These are phyloP conservation scores for Mrakia gelida DNA, from an alignment of 768 basidiomycete genomes.

Conservation along the genomic window DNA sequence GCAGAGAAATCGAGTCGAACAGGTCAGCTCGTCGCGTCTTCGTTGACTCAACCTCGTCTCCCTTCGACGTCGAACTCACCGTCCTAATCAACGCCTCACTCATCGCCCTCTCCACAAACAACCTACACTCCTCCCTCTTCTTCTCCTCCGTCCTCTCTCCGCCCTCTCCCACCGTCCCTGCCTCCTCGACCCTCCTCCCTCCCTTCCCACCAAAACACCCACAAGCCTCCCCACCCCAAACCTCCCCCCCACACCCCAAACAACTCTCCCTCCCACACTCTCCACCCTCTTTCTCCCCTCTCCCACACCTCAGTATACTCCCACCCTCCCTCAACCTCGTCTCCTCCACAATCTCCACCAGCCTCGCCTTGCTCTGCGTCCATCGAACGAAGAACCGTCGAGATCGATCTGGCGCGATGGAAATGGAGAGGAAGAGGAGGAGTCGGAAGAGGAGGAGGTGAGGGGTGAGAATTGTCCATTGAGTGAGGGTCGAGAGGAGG, in stretches of 20 bases:
- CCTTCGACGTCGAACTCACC: not conserved
- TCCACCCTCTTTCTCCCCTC: not conserved
- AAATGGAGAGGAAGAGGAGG: constrained; percentile 1
- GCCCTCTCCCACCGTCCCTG: not conserved
- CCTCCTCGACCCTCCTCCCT: not conserved
- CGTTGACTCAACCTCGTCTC: not conserved
- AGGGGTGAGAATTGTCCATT: not conserved
- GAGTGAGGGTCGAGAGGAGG: not conserved
- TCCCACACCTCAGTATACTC: constrained; percentile 7
- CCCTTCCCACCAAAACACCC: not conserved
- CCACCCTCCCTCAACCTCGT: not conserved
- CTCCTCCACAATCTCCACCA: not conserved
- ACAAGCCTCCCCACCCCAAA: constrained; percentile 24
- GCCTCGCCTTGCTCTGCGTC: not conserved
- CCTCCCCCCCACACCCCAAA: constrained; percentile 20
- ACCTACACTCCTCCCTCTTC: constrained; percentile 30
- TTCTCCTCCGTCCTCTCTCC: constrained; percentile 12
- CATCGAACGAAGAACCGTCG: not conserved
- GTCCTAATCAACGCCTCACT: constrained; percentile 26
- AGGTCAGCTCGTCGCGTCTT: not conserved
- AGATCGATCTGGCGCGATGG: not conserved
- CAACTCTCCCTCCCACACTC: constrained; percentile 28
- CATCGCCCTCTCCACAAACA: constrained; percentile 30
- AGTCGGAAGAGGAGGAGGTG: not conserved
- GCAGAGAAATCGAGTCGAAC: not conserved